Evolutionary conservation across 2,329 filamentous ascomycete species (phyloP), one percentile per base, ranked within the genome.

Genomic region (Cladosporium sp.): DNA sequence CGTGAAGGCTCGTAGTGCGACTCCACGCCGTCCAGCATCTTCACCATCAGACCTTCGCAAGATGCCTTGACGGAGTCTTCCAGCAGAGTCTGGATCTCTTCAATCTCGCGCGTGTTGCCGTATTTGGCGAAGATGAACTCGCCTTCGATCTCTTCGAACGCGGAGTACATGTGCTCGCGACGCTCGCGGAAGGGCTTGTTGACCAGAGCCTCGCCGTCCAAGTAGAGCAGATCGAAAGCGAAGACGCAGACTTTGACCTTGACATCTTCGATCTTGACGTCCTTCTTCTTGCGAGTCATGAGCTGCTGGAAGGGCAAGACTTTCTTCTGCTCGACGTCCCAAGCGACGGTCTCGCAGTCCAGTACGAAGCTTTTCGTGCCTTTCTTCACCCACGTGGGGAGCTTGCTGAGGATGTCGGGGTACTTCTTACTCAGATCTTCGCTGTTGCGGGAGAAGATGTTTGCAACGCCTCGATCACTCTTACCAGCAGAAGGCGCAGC

Each of bases 381-480:
- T 2, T 88, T 82, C 76, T 96, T 96, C 72, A 99, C 89, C 95
- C 95, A 99, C 0, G 86, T 89, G 44, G 92, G 85, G 14, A 99
- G 86, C 77, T 96, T 97, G 26, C 86, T 89, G 36, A 99, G 86
- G 63, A 99, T 93, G 79, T 99, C 95, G 0, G 95, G 95, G 75
- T 99, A 99, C 76, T 99, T 99, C 79, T 95, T 96, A 10, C 93
- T 97, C 59, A 99, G 78, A 74, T 99, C 94, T 80, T 99, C 95
- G 0, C 94, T 98, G 76, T 99, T 99, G 71, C 95, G 87, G 2
- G 95, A 99, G 80, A 99, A 99, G 72, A 99, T 97, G 60, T 94
- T 92, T 10, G 92, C 89, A 38, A 98, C 87, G 2, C 94, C 94
- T 62, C 87, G 85, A 6, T 85, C 86, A 38, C 85, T 83, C 72